A percentile compares a stretch with the other conserved stretches of the same genome.
Conservation (phyloP, 208 protist species). For the Acanthamoeba sp. region DNA sequence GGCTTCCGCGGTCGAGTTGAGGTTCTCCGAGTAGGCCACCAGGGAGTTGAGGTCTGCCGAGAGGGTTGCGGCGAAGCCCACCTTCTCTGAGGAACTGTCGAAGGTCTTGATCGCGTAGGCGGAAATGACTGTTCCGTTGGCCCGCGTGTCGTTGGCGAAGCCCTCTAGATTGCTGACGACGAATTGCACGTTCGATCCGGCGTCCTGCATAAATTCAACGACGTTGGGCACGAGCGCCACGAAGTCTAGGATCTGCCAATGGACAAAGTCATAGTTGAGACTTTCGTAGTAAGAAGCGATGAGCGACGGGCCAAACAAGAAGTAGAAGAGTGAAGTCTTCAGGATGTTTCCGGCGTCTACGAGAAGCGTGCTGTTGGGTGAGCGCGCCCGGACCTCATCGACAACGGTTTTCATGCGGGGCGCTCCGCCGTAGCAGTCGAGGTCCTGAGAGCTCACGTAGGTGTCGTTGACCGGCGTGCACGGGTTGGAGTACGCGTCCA, state of each 20-base stretch:
- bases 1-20: constrained; percentile 17
- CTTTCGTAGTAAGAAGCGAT: constrained; percentile 37
- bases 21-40: neutral
- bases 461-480: constrained; percentile 20
- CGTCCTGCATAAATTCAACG: neutral
- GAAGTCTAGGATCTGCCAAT: constrained; percentile 51
- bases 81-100: neutral
- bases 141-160: neutral
- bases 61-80: constrained; percentile 50
- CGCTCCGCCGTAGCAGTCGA: neutral
- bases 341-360: constrained; percentile 42
- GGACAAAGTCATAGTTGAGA: constrained; percentile 19
- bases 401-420: constrained; percentile 4
- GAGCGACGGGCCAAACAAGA: constrained; percentile 48
- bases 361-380: neutral
- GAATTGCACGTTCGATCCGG: neutral
- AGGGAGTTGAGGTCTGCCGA: neutral
- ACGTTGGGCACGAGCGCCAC: neutral
- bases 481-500: constrained; percentile 17
- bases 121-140: constrained; percentile 1
- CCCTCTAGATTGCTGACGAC: constrained; percentile 39
- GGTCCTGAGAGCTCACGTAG: neutral
- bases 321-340: constrained; percentile 46
- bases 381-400: neutral
- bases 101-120: constrained; percentile 29